Evolutionary conservation across 2,329 filamentous ascomycete species (phyloP).

Genomic region (Ambrosiella beaveri): DNA sequence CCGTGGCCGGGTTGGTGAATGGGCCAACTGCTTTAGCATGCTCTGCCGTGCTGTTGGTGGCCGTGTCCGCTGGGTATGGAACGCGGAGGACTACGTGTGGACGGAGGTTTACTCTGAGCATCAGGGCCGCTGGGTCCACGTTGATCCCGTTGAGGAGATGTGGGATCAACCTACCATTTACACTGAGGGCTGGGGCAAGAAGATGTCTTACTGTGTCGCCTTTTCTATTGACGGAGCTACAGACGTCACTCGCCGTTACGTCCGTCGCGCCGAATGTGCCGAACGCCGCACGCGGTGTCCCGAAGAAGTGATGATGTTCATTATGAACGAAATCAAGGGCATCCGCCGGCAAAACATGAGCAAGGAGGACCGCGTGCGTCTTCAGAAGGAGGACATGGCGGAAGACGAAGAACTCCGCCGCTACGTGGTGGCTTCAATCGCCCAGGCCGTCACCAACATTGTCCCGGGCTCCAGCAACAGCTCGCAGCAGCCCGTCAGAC

Average conservation of each 20-base stretch:
- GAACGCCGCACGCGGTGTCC: constrained; percentile 62
- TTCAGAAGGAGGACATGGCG: constrained; percentile 62
- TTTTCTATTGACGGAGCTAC: constrained; percentile 77
- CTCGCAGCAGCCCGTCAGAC: constrained; percentile 15
- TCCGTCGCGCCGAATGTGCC: constrained; percentile 55
- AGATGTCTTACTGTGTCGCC: constrained; percentile 91
- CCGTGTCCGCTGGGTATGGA: constrained; percentile 94
- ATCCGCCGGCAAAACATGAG: constrained; percentile 68
- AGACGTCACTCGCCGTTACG: constrained; percentile 49
- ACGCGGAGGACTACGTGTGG: constrained; percentile 93
- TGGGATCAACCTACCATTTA: constrained; percentile 93
- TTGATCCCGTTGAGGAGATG: constrained; percentile 82
- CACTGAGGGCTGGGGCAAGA: constrained; percentile 87
- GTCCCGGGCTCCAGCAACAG: constrained; percentile 28
- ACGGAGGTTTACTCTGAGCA: constrained; percentile 94
- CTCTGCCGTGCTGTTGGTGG: constrained; percentile 83
- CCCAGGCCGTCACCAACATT: constrained; percentile 53
- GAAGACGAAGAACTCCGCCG: constrained; percentile 61
- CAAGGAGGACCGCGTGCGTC: constrained; percentile 67
- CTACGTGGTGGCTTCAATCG: constrained; percentile 57
- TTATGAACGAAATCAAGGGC: constrained; percentile 78
- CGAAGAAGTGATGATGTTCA: constrained; percentile 79
- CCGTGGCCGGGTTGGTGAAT: constrained; percentile 78
- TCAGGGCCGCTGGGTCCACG: constrained; percentile 87
- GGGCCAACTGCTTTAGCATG: constrained; percentile 99